Base-by-base conservation (phyloP, 495 filamentous ascomycete species). In the Lepraria neglecta region DNA sequence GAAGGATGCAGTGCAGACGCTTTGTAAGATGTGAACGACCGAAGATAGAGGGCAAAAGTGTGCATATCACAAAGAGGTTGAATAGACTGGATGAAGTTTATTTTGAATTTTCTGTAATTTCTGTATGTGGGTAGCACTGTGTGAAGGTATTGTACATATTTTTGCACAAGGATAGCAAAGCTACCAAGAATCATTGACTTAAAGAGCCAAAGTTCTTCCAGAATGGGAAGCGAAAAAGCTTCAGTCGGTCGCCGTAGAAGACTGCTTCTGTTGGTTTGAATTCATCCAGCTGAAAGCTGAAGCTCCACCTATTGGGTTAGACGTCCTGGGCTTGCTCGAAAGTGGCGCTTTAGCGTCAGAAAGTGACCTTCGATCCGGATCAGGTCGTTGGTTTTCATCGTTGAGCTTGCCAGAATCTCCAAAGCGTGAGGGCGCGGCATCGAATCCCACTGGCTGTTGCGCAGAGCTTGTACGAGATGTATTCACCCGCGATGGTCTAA, bases 271-370 rank as follows among this genome's bases (percentile, higher is more conserved):
- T 35, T 69, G 65, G 30, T 67, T 71, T 58, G 75, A 68, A 66
- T 86, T 87, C 73, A 97, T 84, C 91, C 92, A 98, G n/a, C 87
- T 82, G 77, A 98, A 98, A 15, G 94, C 94, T 28, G 90, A 92
- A n/a, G 89, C 94, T 42, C 89, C 86, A 12, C 94, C 94, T 44
- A 97, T 78, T 3, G 94, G 92, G 70, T 97, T 97, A 27, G 84
- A 67, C 5, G 75, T 73, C 58, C 79, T 76, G n/a, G 74, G 71
- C 64, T 84, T 82, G 63, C 71, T 84, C 70, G 72, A 74, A 73
- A 65, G 67, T 68, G 54, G 64, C 63, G 42, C 67, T 72, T 68
- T 69, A 3, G 40, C 59, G 51, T 63, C 56, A 31, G 67, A 66
- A 30, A 70, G 73, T 0, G 68, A 70, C 63, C 73, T 71, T 38